Percentiles rank a stretch among this genome's conserved stretches.
Evolutionary conservation across 176 grass and related monocot species (phyloP).

Genomic region (Oryza nivara): DNA sequence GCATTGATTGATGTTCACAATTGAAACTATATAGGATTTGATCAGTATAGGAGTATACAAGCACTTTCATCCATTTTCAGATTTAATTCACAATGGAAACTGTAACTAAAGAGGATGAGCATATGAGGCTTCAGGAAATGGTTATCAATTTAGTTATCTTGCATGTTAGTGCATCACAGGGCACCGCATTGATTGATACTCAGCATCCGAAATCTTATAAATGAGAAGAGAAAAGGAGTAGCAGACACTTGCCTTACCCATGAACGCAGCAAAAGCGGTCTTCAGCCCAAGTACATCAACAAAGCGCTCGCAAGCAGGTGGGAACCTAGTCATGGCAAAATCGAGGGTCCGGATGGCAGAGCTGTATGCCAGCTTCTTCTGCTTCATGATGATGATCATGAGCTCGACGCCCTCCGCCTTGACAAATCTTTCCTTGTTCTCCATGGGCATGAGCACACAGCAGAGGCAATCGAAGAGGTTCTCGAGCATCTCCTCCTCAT

Average conservation of each 20-base stretch:
- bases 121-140: not conserved
- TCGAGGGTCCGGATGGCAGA: slow-evolving; percentile 78
- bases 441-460: slow-evolving; percentile 82
- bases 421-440: slow-evolving; percentile 97
- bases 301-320: slow-evolving; percentile 87
- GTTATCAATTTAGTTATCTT: not conserved
- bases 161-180: not conserved
- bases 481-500: slow-evolving; percentile 98
- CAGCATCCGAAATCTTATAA: not conserved
- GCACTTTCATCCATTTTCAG: slow-evolving; percentile 5
- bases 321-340: slow-evolving; percentile 96
- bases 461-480: slow-evolving; percentile 95
- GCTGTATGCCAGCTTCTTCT: slow-evolving; percentile 89
- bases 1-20: no score
- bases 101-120: not conserved
- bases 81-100: not conserved
- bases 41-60: not conserved
- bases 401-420: slow-evolving; percentile 93
- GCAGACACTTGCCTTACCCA: slow-evolving; percentile 94
- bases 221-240: slow-evolving; percentile 18
- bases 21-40: no score
- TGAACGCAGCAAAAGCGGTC: slow-evolving; percentile 88
- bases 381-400: slow-evolving; percentile 99
- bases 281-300: slow-evolving; percentile 92
- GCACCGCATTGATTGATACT: not conserved